Percentiles rank a stretch among this genome's conserved stretches.
Evolutionary conservation across 352 stramenopile genomes (phyloP).

Genomic region (Phytophthora capsici): DNA sequence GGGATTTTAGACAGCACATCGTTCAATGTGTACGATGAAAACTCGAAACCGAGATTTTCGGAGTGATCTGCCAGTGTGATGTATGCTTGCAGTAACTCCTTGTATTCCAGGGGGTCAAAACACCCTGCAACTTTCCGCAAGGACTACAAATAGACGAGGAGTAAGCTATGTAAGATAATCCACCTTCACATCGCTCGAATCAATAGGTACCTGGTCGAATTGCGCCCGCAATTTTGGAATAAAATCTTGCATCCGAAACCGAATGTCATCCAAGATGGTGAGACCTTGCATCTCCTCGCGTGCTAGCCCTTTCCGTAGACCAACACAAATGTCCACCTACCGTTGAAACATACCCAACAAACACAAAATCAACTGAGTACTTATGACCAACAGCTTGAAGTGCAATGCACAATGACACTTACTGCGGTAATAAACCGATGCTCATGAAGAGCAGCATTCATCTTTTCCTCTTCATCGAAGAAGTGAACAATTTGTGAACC

Average conservation of each 20-base stretch:
- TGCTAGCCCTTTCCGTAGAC: constrained; percentile 56
- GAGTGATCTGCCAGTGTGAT: constrained; percentile 80
- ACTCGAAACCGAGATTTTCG: constrained; percentile 81
- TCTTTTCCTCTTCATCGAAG: constrained; percentile 80
- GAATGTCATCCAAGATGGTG: constrained; percentile 66
- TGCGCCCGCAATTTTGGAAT: constrained; percentile 70
- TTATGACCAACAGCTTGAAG: no score
- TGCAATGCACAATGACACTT: constrained; percentile 4
- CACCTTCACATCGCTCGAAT: not conserved
- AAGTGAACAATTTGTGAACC: constrained; percentile 74
- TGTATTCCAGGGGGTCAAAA: constrained; percentile 81
- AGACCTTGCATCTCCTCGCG: constrained; percentile 54
- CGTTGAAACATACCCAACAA: not conserved
- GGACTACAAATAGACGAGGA: constrained; percentile 46
- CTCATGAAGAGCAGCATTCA: constrained; percentile 71
- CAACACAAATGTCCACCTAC: constrained; percentile 80
- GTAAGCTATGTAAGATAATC: not conserved
- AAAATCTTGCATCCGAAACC: constrained; percentile 73
- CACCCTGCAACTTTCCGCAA: constrained; percentile 68
- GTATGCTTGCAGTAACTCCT: constrained; percentile 83
- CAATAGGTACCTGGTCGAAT: constrained; percentile 71
- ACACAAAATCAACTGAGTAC: not conserved
- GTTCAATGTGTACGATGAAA: constrained; percentile 68
- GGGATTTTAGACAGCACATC: constrained; percentile 80
- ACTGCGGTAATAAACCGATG: constrained; percentile 78